Percentiles rank a stretch among this genome's conserved stretches.
Evolutionary conservation across 768 basidiomycete genomes (phyloP).

Genomic region (Chalciporus pseudorubinellus): DNA sequence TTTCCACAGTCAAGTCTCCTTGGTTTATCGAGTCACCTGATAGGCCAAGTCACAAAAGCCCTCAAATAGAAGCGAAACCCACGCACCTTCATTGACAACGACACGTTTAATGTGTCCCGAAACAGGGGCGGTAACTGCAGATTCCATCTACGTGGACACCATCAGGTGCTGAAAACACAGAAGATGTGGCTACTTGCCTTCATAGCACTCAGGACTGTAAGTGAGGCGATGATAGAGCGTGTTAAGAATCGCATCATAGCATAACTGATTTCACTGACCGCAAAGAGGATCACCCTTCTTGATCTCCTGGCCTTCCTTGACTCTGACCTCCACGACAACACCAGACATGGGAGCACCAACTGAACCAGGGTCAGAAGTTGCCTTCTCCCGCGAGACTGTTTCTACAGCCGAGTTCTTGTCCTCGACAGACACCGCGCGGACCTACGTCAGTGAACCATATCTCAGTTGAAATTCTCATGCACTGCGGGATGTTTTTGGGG

Average conservation of each 20-base stretch:
- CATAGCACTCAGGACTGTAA: constrained; percentile 90
- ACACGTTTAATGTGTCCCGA: constrained; percentile 96
- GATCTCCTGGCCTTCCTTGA: constrained; percentile 97
- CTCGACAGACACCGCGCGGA: constrained; percentile 92
- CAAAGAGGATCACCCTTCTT: constrained; percentile 97
- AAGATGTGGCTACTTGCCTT: constrained; percentile 55
- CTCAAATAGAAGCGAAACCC: background rate
- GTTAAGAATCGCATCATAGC: constrained; percentile 24
- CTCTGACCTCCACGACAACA: constrained; percentile 96
- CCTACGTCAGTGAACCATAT: constrained; percentile 40
- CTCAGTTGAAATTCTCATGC: constrained; percentile 17
- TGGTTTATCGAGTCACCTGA: constrained; percentile 92
- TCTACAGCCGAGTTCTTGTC: constrained; percentile 98
- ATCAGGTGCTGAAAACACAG: constrained; percentile 13
- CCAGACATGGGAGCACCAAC: constrained; percentile 98
- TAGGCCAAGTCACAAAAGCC: constrained; percentile 7
- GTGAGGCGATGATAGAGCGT: constrained; percentile 7
- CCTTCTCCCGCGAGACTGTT: constrained; percentile 91
- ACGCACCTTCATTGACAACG: constrained; percentile 78
- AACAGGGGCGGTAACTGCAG: constrained; percentile 92
- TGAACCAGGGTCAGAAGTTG: constrained; percentile 90
- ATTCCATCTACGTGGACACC: constrained; percentile 82
- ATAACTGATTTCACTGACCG: constrained; percentile 48
- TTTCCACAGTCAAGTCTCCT: constrained; percentile 89
- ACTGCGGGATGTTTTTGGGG: constrained; percentile 13